Percentiles rank a stretch among this genome's conserved stretches.
Conservation (phyloP, 495 filamentous ascomycete species). For the Hypoxylon fuscum region DNA sequence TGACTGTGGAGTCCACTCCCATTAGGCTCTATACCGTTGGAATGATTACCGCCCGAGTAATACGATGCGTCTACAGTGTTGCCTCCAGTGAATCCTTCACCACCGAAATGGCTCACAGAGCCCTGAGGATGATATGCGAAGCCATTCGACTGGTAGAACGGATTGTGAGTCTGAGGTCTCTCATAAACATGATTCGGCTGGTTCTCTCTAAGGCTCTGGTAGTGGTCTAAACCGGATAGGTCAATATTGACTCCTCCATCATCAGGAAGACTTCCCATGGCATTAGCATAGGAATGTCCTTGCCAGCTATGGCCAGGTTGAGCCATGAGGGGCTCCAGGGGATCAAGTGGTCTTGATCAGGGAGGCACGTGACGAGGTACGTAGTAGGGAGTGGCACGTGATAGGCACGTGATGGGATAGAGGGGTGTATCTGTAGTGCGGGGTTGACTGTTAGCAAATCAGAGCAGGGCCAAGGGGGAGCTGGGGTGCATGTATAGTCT, state of each 20-base stretch:
- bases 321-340: slow-evolving; percentile 2
- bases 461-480: not conserved
- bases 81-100: not conserved
- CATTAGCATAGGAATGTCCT: slow-evolving; percentile 13
- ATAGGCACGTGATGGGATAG: not conserved
- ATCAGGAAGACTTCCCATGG: slow-evolving; percentile 1
- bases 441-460: not conserved
- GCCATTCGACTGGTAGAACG: not conserved
- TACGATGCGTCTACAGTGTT: not conserved
- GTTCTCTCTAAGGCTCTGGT: not conserved
- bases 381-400: not conserved
- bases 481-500: not conserved
- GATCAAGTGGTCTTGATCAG: not conserved
- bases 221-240: slow-evolving; percentile 18
- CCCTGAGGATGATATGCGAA: not conserved
- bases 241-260: not conserved
- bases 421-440: not conserved
- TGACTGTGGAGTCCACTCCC: slow-evolving; percentile 17
- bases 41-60: not conserved
- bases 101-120: not conserved
- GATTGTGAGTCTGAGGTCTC: not conserved
- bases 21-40: not conserved
- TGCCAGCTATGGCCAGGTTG: slow-evolving; percentile 18
- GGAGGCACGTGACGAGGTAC: too few species aligned
- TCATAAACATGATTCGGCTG: not conserved